phyloP scores from a whole-genome alignment of 1,284 basidiomycete genomes.

The Mycena sp. region DNA sequence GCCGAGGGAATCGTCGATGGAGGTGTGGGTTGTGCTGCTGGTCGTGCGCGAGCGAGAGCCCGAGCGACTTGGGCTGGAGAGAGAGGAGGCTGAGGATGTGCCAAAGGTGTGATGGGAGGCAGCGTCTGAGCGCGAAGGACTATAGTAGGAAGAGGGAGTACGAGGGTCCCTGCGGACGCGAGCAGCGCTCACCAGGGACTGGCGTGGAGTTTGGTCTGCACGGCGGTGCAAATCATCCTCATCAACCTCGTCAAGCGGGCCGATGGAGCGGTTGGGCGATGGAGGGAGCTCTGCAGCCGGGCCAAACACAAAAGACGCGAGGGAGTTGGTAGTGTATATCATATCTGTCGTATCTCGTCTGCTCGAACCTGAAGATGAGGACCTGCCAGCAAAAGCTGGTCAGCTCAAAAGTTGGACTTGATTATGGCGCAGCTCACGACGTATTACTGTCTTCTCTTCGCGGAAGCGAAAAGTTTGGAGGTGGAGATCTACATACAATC shows the following conservation, averaged over 20 bases:
- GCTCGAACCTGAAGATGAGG: no score
- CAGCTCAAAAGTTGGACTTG: no score
- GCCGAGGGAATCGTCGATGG: constrained; percentile 43
- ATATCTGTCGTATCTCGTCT: no score
- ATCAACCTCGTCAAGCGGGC: constrained; percentile 42
- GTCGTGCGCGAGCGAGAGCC: constrained; percentile 42
- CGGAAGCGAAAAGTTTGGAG: constrained; percentile 20
- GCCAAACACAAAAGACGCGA: constrained; percentile 25
- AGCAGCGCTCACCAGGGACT: constrained; percentile 61
- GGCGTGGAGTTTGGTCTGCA: constrained; percentile 63
- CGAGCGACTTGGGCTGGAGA: constrained; percentile 47
- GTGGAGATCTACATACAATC: constrained; percentile 6
- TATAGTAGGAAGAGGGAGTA: constrained; percentile 14
- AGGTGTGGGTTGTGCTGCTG: constrained; percentile 47
- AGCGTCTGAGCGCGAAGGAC: constrained; percentile 47
- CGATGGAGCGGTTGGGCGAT: constrained; percentile 22
- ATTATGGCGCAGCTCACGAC: no score
- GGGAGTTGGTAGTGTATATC: constrained; percentile 23
- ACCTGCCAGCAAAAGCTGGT: no score
- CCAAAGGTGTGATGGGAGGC: constrained; percentile 64
- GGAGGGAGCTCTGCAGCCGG: constrained; percentile 9
- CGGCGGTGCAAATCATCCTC: constrained; percentile 43
- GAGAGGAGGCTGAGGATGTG: constrained; percentile 53
- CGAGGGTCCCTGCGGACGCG: constrained; percentile 30
- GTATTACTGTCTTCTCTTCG: no score